Percentiles rank a stretch among this genome's conserved stretches.
Evolutionary conservation across 371 early-diverging fungal genomes (phyloP).

Genomic region (Apophysomyces sp.): DNA sequence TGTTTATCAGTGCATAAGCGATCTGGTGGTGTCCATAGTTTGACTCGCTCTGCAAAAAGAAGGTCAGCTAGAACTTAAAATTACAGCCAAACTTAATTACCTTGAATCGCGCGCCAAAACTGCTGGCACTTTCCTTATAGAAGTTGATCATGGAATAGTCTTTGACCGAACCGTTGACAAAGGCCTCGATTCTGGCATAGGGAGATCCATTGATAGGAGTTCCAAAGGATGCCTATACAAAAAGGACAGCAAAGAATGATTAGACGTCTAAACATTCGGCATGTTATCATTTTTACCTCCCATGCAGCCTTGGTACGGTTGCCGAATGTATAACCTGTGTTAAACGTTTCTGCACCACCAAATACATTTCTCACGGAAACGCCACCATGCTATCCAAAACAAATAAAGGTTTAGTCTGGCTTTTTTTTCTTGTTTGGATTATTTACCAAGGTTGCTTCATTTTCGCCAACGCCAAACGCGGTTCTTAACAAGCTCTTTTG

Average conservation of each 20-base stretch:
- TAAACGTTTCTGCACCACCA: slow-evolving; percentile 81
- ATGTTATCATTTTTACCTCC: slow-evolving; percentile 43
- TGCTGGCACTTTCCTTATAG: slow-evolving; percentile 28
- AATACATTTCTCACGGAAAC: slow-evolving; percentile 70
- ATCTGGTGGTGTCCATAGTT: slow-evolving; percentile 65
- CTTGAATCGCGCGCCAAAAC: slow-evolving; percentile 34
- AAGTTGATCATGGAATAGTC: slow-evolving; percentile 38
- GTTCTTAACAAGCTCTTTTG: slow-evolving; percentile 28
- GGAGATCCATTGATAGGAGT: slow-evolving; percentile 38
- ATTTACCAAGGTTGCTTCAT: slow-evolving; percentile 45
- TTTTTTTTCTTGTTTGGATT: not conserved
- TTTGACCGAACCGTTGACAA: slow-evolving; percentile 37
- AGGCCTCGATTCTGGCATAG: slow-evolving; percentile 31
- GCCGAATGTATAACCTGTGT: slow-evolving; percentile 65
- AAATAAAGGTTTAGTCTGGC: not conserved
- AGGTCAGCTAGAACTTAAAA: not conserved
- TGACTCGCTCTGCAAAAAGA: slow-evolving; percentile 31
- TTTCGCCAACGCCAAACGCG: slow-evolving; percentile 29
- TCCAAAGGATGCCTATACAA: slow-evolving; percentile 14
- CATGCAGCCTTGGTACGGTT: slow-evolving; percentile 69
- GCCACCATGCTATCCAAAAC: slow-evolving; percentile 47
- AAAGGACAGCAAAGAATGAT: not conserved
- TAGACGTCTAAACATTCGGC: not conserved
- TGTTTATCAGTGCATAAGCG: slow-evolving; percentile 66
- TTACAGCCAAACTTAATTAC: not conserved